phyloP scores from a whole-genome alignment of 2,329 filamentous ascomycete genomes.

The Mycosphaerella sp. region DNA sequence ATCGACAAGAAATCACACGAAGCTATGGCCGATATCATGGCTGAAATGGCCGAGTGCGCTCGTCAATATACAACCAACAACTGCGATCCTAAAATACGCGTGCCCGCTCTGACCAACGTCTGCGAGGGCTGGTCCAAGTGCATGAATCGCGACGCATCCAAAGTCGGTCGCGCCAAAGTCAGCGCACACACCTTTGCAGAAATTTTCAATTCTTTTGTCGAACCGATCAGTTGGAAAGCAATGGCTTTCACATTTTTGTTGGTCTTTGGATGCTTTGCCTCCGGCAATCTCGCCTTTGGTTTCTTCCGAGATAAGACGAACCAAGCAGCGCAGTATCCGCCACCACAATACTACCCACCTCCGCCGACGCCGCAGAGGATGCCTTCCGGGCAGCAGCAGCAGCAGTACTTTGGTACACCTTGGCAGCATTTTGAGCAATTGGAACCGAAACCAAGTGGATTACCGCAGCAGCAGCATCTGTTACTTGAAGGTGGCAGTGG shows the following conservation, averaged over 20 bases:
- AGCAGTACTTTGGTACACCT: conserved; percentile 27
- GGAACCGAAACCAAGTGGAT: conserved; percentile 32
- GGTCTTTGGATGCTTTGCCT: conserved; percentile 48
- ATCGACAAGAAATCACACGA: conserved; percentile 65
- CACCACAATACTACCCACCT: conserved; percentile 21
- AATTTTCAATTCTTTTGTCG: conserved; percentile 90
- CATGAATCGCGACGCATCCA: conserved; percentile 75
- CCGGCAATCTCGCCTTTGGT: conserved; percentile 55
- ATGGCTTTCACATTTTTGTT: conserved; percentile 52
- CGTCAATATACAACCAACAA: conserved; percentile 68
- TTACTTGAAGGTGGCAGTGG: conserved; percentile 31
- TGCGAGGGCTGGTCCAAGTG: conserved; percentile 81
- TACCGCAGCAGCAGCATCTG: conserved; percentile 8
- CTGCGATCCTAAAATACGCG: conserved; percentile 59
- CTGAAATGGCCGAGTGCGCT: conserved; percentile 66
- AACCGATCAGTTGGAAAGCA: conserved; percentile 80
- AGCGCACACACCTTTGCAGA: conserved; percentile 82
- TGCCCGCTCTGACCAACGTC: conserved; percentile 64
- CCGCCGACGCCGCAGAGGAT: conserved; percentile 33
- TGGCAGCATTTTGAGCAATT: conserved; percentile 27
- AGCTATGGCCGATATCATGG: conserved; percentile 58
- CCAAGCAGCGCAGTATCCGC: conserved; percentile 22
- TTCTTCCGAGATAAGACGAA: conserved; percentile 44
- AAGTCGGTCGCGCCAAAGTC: conserved; percentile 71
- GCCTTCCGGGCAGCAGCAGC: conserved; percentile 25